A percentile compares a stretch with the other conserved stretches of the same genome.
phyloP scores from a whole-genome alignment of 2,329 filamentous ascomycete genomes.

The Neofusicoccum sp. region DNA sequence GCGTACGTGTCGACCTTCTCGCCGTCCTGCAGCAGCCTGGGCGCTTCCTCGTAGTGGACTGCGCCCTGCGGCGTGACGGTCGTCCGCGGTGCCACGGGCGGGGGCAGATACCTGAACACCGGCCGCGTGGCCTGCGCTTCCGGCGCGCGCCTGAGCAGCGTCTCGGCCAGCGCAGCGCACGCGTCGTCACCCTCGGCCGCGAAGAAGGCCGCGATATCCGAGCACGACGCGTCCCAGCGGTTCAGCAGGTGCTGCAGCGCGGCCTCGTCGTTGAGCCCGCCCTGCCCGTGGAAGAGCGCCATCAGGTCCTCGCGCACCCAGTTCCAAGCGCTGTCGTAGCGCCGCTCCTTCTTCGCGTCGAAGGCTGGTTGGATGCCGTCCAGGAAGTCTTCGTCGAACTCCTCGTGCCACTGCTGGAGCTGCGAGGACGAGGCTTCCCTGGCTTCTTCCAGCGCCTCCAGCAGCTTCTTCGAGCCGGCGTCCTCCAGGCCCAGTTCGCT shows the following conservation, averaged over 20 bases:
- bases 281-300: background rate
- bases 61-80: constrained; percentile 66
- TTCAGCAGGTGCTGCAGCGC: constrained; percentile 99
- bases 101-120: constrained; percentile 42
- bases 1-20: too few relatives aligned
- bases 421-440: constrained; percentile 23
- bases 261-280: constrained; percentile 98
- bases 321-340: constrained; percentile 43
- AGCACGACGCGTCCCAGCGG: constrained; percentile 88
- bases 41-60: constrained; percentile 52
- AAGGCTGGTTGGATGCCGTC: constrained; percentile 36
- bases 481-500: background rate
- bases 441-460: background rate
- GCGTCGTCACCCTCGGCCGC: constrained; percentile 98
- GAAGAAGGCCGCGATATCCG: constrained; percentile 99
- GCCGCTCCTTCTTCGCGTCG: constrained; percentile 30
- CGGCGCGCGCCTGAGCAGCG: constrained; percentile 94
- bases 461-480: background rate
- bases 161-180: constrained; percentile 94
- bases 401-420: constrained; percentile 31
- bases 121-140: constrained; percentile 96
- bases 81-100: constrained; percentile 53
- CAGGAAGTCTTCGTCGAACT: constrained; percentile 36
- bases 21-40: constrained; percentile 65
- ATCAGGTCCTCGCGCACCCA: constrained; percentile 35